Conservation (phyloP, 129 eudicot genomes). For the Artemisia argyi region DNA sequence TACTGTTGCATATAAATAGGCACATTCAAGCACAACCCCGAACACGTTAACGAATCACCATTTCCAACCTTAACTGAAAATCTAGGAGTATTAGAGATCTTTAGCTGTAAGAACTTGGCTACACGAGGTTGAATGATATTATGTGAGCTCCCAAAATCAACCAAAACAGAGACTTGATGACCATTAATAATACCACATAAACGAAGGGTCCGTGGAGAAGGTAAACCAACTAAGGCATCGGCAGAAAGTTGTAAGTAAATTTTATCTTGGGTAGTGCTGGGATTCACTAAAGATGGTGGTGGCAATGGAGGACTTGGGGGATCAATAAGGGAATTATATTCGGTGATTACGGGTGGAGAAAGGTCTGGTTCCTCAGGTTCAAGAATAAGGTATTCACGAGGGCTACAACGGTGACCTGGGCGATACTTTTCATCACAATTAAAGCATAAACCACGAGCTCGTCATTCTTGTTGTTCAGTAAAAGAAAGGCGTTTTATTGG, state of each 20-base stretch:
- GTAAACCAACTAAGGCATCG: background rate
- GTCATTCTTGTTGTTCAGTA: background rate
- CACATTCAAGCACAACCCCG: background rate
- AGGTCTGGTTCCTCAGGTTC: background rate
- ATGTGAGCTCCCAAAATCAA: background rate
- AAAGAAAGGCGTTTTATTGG: background rate
- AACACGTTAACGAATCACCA: background rate
- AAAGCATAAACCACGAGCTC: background rate
- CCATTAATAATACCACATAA: background rate
- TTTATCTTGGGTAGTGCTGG: background rate
- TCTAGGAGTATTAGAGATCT: background rate
- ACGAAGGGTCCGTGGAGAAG: background rate
- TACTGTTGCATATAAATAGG: background rate
- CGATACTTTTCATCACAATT: background rate
- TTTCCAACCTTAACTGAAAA: background rate
- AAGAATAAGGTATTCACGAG: conserved; percentile 1
- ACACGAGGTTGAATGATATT: conserved; percentile 1
- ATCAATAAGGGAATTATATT: background rate
- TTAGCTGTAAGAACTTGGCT: background rate
- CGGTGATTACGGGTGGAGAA: background rate
- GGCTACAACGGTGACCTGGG: background rate
- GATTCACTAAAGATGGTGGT: background rate
- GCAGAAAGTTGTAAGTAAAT: background rate
- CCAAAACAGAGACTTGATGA: background rate
- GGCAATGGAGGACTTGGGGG: background rate